Conservation (phyloP, 2,329 filamentous ascomycete genomes). For the Whalleya microplaca region DNA sequence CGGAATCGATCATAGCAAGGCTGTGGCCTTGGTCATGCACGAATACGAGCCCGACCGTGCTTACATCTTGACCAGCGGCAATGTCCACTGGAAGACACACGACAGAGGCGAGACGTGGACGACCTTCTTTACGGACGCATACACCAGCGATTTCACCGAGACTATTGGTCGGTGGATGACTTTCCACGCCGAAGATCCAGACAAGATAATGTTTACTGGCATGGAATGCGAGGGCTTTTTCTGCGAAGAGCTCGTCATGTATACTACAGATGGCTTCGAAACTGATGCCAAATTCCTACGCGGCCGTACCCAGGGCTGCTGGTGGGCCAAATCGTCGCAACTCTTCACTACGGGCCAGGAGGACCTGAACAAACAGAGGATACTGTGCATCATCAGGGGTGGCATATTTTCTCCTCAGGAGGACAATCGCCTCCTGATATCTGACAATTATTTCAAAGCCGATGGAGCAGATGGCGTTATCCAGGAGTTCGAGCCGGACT, state of each 20-base stretch:
- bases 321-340: constrained; percentile 81
- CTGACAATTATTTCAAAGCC: constrained; percentile 78
- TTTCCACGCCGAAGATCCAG: constrained; percentile 83
- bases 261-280: constrained; percentile 86
- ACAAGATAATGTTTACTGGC: constrained; percentile 84
- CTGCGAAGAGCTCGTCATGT: constrained; percentile 67
- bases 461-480: constrained; percentile 48
- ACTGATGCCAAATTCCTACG: constrained; percentile 66
- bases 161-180: constrained; percentile 56
- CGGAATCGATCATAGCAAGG: constrained; percentile 65
- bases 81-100: constrained; percentile 79
- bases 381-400: constrained; percentile 80
- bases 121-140: constrained; percentile 66
- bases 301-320: constrained; percentile 73
- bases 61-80: constrained; percentile 73
- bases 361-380: constrained; percentile 68
- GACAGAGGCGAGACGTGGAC: constrained; percentile 84
- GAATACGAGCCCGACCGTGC: constrained; percentile 78
- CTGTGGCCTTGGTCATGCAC: constrained; percentile 72
- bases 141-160: constrained; percentile 57
- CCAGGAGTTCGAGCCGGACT: constrained; percentile 73
- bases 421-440: constrained; percentile 78
- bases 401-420: constrained; percentile 70
- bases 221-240: constrained; percentile 68
- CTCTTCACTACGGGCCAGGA: constrained; percentile 72